phyloP scores from a whole-genome alignment of 164 flowering plant genomes.

The Tetracentron sinense region DNA sequence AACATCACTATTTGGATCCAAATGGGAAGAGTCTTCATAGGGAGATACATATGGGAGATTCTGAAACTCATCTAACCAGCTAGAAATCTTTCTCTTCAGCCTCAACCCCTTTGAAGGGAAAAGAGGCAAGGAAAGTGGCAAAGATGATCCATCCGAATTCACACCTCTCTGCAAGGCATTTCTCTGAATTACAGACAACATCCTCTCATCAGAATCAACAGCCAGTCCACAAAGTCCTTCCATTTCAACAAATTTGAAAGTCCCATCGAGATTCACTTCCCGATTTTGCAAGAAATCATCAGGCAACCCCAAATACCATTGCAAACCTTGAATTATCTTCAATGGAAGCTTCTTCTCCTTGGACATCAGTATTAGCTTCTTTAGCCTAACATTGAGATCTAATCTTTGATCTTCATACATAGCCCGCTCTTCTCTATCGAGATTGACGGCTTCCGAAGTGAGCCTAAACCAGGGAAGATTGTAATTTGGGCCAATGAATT shows the following conservation, averaged over 20 bases:
- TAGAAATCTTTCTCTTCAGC: constrained; percentile 61
- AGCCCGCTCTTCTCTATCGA: constrained; percentile 51
- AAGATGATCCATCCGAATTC: constrained; percentile 25
- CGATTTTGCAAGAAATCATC: constrained; percentile 40
- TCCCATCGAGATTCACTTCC: constrained; percentile 37
- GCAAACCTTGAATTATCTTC: constrained; percentile 65
- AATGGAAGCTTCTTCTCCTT: constrained; percentile 57
- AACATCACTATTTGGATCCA: constrained; percentile 57
- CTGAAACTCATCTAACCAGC: constrained; percentile 73
- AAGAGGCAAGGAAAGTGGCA: constrained; percentile 46
- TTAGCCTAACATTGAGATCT: constrained; percentile 53
- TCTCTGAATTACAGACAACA: constrained; percentile 51
- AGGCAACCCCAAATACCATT: constrained; percentile 84
- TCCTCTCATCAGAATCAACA: constrained; percentile 34
- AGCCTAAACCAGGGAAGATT: constrained; percentile 82
- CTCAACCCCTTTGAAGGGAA: constrained; percentile 77
- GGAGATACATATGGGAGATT: constrained; percentile 78
- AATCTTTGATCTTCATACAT: constrained; percentile 32
- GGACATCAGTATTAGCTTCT: constrained; percentile 68
- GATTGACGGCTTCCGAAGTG: constrained; percentile 58
- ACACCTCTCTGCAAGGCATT: constrained; percentile 45
- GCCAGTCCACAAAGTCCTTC: constrained; percentile 57
- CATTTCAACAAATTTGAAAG: constrained; percentile 58
- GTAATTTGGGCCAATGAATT: constrained; percentile 57
- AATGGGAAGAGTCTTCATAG: constrained; percentile 52